Base-by-base conservation (phyloP, 805 yeast species). In the Wickerhamomyces bovis region DNA sequence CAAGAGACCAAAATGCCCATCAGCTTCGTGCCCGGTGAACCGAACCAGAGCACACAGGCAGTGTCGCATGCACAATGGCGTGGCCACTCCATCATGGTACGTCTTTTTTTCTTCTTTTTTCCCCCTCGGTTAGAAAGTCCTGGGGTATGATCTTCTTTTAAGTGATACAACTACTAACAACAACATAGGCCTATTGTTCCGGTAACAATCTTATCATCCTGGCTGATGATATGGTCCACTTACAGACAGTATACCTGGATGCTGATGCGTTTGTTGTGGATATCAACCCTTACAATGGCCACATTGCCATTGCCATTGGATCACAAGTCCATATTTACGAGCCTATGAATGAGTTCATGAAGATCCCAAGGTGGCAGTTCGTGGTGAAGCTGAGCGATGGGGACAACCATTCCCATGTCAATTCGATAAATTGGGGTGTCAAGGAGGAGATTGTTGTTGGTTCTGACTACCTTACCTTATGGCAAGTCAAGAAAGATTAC, bases 11-110 rank as follows among this genome's bases (percentile, higher is more conserved):
- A 22, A 20, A 44, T 83, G 89, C 70, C 84, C 6, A 63, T 85
- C 45, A 79, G 79, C 48, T 82, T 85, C 58, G 77, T 87, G 40
- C 97, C 97, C 2, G 97, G 97, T 2, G 87, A 86, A 60, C 94
- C 94, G 18, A 85, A 83, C 61, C 64, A 70, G 40, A 61, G 77
- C 1, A 71, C 69, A 13, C 77, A 76, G 53, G 69, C 88, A 1
- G 75, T 80, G 21, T 70, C 78, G 38, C 83, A 80, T 49, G 76
- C 72, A 7, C 66, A 68, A 35, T 89, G 96, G 96, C 79, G 78
- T 46, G 71, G 72, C 11, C 79, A 78, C 49, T 76, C 79, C 44
- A 64, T 89, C 2, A 66, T 85, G 30, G 69, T 67, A 49, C 18
- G 67, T 53, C 19, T 20, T 18, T 39, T 2, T 18, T 3, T 9